These are phyloP conservation scores for Trichoderma atroviride DNA, from an alignment of 2,329 filamentous ascomycete genomes.

Conservation along the genomic window DNA sequence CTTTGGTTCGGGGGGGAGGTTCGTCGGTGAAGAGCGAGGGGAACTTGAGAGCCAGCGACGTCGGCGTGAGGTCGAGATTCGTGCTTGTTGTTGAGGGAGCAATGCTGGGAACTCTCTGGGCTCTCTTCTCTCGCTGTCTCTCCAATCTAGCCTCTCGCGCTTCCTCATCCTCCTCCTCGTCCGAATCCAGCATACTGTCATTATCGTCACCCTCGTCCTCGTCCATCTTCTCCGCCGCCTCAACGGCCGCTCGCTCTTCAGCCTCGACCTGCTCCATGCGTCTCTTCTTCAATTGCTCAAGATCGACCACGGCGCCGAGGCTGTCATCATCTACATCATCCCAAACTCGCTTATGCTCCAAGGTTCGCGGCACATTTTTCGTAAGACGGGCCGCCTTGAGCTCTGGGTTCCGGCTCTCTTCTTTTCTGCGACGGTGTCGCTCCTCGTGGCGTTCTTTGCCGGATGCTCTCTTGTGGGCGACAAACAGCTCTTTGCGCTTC, in stretches of 20 bases:
- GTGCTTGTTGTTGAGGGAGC: constrained; percentile 64
- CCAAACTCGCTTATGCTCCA: constrained; percentile 89
- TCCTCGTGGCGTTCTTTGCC: constrained; percentile 75
- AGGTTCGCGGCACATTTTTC: constrained; percentile 76
- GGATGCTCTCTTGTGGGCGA: constrained; percentile 76
- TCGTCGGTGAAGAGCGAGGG: constrained; percentile 63
- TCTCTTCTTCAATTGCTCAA: constrained; percentile 61
- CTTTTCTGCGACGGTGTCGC: constrained; percentile 77
- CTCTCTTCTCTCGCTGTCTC: constrained; percentile 50
- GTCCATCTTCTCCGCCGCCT: constrained; percentile 48
- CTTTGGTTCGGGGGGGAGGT: constrained; percentile 69
- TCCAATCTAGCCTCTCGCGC: constrained; percentile 48
- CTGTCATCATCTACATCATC: constrained; percentile 71
- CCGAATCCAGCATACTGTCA: constrained; percentile 79
- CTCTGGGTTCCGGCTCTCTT: constrained; percentile 81
- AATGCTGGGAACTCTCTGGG: constrained; percentile 52
- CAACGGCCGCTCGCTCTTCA: constrained; percentile 51
- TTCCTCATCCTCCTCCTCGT: constrained; percentile 52
- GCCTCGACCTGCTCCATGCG: constrained; percentile 58
- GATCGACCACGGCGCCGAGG: constrained; percentile 58
- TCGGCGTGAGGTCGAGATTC: constrained; percentile 64
- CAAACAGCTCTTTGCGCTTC: constrained; percentile 73
- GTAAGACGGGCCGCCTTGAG: constrained; percentile 72
- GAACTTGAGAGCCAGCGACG: constrained; percentile 63
- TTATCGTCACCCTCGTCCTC: constrained; percentile 59